Percentiles rank a stretch among this genome's conserved stretches.
Evolutionary conservation across 805 yeast genomes (phyloP).

Genomic region (Ascoidea rubescens): DNA sequence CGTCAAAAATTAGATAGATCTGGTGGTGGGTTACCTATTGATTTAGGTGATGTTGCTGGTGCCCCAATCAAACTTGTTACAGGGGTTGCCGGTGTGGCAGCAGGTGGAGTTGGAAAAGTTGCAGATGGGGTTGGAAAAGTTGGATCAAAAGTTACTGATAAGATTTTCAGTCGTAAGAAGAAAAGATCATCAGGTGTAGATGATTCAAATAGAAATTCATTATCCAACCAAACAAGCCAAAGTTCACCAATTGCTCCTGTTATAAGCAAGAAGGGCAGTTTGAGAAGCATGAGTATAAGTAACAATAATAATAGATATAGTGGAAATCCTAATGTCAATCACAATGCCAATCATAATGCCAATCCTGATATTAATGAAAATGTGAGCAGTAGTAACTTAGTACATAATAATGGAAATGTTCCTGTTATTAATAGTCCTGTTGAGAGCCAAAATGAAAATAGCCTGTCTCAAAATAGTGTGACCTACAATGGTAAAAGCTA

Average conservation of each 20-base stretch:
- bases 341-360: background rate
- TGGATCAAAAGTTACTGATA: slow-evolving; percentile 22
- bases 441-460: no score
- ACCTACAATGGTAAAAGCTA: background rate
- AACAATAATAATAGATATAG: background rate
- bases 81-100: slow-evolving; percentile 27
- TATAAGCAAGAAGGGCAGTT: slow-evolving; percentile 4
- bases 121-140: slow-evolving; percentile 36
- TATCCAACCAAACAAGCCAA: slow-evolving; percentile 2
- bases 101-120: slow-evolving; percentile 31
- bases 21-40: slow-evolving; percentile 28
- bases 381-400: no score
- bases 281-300: background rate
- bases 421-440: background rate
- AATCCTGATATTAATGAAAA: background rate
- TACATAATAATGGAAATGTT: no score
- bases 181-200: slow-evolving; percentile 11
- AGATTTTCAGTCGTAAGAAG: slow-evolving; percentile 18
- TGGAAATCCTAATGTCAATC: background rate
- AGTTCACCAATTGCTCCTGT: background rate
- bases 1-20: slow-evolving; percentile 44
- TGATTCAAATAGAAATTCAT: slow-evolving; percentile 5
- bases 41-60: slow-evolving; percentile 22
- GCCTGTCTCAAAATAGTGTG: no score
- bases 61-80: slow-evolving; percentile 26